A percentile compares a stretch with the other conserved stretches of the same genome.
phyloP scores from a whole-genome alignment of 495 filamentous ascomycete genomes.

The Xylaria sp. region DNA sequence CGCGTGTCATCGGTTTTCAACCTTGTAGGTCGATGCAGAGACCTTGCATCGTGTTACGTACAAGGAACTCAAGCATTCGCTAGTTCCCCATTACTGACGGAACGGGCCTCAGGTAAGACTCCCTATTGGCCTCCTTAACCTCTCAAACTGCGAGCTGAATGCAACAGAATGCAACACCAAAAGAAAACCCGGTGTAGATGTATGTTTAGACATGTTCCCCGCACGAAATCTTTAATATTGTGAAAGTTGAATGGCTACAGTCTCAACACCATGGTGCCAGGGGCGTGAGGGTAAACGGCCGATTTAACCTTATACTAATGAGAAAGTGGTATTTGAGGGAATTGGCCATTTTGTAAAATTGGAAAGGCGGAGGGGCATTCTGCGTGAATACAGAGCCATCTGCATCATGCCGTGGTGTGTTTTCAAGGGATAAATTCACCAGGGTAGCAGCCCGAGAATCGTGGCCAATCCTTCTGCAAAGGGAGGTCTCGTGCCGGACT shows the following conservation, averaged over 20 bases:
- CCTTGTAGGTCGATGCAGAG: slow-evolving; percentile 23
- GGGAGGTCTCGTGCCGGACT: background rate
- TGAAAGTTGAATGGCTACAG: background rate
- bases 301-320: background rate
- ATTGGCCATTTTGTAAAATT: background rate
- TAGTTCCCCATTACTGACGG: slow-evolving; percentile 27
- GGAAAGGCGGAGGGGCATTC: background rate
- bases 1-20: slow-evolving; percentile 3
- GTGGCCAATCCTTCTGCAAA: slow-evolving; percentile 15
- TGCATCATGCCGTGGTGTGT: background rate
- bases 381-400: background rate
- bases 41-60: slow-evolving; percentile 36
- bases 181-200: slow-evolving; percentile 36
- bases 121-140: slow-evolving; percentile 21
- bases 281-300: background rate
- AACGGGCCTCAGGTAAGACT: slow-evolving; percentile 32
- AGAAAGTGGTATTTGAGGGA: background rate
- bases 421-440: background rate
- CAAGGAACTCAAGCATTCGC: slow-evolving; percentile 35
- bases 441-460: slow-evolving; percentile 1
- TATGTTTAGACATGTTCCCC: slow-evolving; percentile 35
- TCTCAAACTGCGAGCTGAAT: slow-evolving; percentile 18
- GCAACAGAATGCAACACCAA: slow-evolving; percentile 12
- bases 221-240: slow-evolving; percentile 4
- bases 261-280: background rate